Base-by-base conservation (phyloP, 345 rosid genomes). In the Salix koriyanagi region DNA sequence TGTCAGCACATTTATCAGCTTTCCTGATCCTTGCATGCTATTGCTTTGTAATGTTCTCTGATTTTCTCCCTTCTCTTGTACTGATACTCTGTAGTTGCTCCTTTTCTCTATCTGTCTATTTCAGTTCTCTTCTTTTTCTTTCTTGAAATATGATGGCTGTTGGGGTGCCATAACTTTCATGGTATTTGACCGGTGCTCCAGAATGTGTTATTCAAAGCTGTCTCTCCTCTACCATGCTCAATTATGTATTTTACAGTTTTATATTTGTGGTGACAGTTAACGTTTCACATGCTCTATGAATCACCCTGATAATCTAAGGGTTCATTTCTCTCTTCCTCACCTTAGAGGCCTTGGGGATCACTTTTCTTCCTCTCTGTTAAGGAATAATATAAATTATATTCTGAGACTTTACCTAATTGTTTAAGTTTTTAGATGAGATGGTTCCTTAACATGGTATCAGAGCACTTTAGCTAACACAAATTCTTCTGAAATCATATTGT, bases 171-270 rank as follows among this genome's bases (percentile, higher is more conserved):
- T 70, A 21, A 30, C 32, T 30, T 30, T 3, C 32, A 30, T 30
- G 32, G 2, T 30, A 30, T 30, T 30, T 30, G 30, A 30, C 30
- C 30, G 2, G 30, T 30, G 30, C 30, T 30, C 30, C 30, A 30
- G 30, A 30, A 23, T 74, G 44, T 34, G 34, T 44, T 71, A 16
- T 46, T 48, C 13, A 14, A 37, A 75, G 50, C 9, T 66, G 50
- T 79, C 36, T 28, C 61, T 76, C 39, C 25, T 61, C 60, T 64
- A n/a, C 41, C 72, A 19, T 74, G 70, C 65, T 66, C 30, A 32
- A n/a, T 56, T 21, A 56, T 75, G 75, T 52, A 56, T 70, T 52
- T 30, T 42, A 67, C 52, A 25, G 19, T 42, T 52, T 9, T 76
- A 41, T 44, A 75, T 75, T 66, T 21, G 42, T 39, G 42, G 42